Percentiles rank a stretch among this genome's conserved stretches.
Evolutionary conservation across 108 stramenopile species (phyloP).

Genomic region (Skeletonema potamos): DNA sequence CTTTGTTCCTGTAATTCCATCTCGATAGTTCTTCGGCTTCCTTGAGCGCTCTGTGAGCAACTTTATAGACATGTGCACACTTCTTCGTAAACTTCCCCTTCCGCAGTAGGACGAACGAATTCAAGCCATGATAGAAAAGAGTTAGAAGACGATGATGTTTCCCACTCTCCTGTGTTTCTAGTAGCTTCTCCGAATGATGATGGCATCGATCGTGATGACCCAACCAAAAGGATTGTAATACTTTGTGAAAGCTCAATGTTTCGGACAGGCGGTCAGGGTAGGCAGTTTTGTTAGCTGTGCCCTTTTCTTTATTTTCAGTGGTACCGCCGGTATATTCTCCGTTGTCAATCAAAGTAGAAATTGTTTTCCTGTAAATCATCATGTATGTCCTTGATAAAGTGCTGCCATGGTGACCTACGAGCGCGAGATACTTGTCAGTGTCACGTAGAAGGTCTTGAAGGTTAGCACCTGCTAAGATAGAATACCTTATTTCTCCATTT

Average conservation of each 20-base stretch:
- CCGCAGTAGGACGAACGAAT: background rate
- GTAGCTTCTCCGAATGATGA: conserved; percentile 6
- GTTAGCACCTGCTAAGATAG: conserved; percentile 16
- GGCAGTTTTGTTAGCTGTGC: background rate
- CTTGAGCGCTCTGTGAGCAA: background rate
- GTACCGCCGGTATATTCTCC: background rate
- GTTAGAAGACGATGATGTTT: background rate
- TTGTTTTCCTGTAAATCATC: conserved; percentile 17
- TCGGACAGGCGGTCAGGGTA: background rate
- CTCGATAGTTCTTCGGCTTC: conserved; percentile 3
- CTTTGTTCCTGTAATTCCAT: conserved; percentile 34
- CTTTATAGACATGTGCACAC: background rate
- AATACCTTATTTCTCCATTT: background rate
- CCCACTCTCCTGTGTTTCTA: background rate
- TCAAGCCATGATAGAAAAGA: conserved; percentile 4
- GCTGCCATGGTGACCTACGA: background rate
- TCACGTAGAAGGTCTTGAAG: conserved; percentile 11
- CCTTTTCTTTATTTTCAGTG: background rate
- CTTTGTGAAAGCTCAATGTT: background rate
- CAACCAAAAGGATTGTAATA: conserved; percentile 13
- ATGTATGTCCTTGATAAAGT: background rate
- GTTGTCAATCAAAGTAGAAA: conserved; percentile 19
- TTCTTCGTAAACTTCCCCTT: background rate
- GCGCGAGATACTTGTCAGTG: conserved; percentile 20
- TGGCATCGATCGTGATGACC: conserved; percentile 18